These are phyloP conservation scores for Cladosporium sp. DNA, from an alignment of 2,329 filamentous ascomycete species.

Conservation along the genomic window DNA sequence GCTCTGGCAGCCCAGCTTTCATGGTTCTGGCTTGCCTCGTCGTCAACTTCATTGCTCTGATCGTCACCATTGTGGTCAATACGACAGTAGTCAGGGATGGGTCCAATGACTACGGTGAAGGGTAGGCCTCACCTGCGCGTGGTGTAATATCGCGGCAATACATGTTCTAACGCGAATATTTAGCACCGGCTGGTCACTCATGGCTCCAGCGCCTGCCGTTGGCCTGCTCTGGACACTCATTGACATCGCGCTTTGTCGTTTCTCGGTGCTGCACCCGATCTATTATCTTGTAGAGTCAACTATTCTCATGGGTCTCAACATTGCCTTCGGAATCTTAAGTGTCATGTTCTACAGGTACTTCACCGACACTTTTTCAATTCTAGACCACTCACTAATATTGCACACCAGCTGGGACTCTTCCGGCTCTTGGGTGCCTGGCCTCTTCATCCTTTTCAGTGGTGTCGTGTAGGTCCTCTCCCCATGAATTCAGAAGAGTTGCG, in stretches of 20 bases:
- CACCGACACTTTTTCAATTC: background rate
- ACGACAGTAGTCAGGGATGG: background rate
- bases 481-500: background rate
- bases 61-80: slow-evolving; percentile 7
- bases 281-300: slow-evolving; percentile 12
- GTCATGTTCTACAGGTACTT: background rate
- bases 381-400: background rate
- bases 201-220: slow-evolving; percentile 4
- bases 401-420: background rate
- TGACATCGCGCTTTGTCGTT: slow-evolving; percentile 13
- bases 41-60: slow-evolving; percentile 12
- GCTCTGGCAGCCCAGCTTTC: slow-evolving; percentile 16
- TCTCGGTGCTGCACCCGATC: slow-evolving; percentile 9
- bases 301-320: background rate
- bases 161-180: background rate
- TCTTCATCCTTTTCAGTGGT: background rate
- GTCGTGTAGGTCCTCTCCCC: background rate
- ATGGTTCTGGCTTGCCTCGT: slow-evolving; percentile 13
- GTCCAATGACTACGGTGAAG: slow-evolving; percentile 9
- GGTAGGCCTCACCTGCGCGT: background rate
- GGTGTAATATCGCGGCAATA: too few relatives aligned
- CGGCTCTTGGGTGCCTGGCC: background rate
- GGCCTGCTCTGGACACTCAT: slow-evolving; percentile 11
- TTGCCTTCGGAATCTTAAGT: background rate
- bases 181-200: background rate